phyloP scores from a whole-genome alignment of 2,329 filamentous ascomycete species.

The Aspergillus tamarii region DNA sequence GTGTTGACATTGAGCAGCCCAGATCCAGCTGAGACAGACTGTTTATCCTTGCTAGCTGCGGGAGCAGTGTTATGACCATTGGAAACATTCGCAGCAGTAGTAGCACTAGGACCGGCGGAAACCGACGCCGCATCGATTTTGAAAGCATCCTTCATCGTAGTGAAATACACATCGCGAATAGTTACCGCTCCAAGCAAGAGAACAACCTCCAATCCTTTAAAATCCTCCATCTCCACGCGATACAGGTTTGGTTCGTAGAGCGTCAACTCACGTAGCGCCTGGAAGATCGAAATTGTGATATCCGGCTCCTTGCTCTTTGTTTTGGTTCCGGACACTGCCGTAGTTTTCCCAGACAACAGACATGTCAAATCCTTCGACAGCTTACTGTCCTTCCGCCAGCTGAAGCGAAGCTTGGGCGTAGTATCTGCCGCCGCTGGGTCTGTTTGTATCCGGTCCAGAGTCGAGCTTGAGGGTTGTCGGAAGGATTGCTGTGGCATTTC shows the following conservation, averaged over 20 bases:
- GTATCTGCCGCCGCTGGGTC: constrained; percentile 59
- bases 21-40: constrained; percentile 7
- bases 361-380: constrained; percentile 87
- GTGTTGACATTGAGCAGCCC: constrained; percentile 2
- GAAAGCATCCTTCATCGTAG: constrained; percentile 73
- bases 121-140: constrained; percentile 57
- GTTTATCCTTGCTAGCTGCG: background rate
- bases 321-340: constrained; percentile 63
- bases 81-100: constrained; percentile 25
- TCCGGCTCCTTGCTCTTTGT: constrained; percentile 87
- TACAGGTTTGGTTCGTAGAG: constrained; percentile 93
- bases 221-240: constrained; percentile 88
- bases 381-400: constrained; percentile 86
- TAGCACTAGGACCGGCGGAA: constrained; percentile 7
- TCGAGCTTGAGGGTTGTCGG: constrained; percentile 74
- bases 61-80: background rate
- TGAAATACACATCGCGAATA: constrained; percentile 65
- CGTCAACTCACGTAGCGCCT: constrained; percentile 74
- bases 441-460: constrained; percentile 72
- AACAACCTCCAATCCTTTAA: constrained; percentile 87
- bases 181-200: constrained; percentile 64
- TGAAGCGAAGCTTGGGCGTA: constrained; percentile 78
- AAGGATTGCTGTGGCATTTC: constrained; percentile 88
- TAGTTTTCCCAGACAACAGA: constrained; percentile 77
- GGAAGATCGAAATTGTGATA: constrained; percentile 90